phyloP scores from a whole-genome alignment of 768 basidiomycete species.

The Pisolithus albus region DNA sequence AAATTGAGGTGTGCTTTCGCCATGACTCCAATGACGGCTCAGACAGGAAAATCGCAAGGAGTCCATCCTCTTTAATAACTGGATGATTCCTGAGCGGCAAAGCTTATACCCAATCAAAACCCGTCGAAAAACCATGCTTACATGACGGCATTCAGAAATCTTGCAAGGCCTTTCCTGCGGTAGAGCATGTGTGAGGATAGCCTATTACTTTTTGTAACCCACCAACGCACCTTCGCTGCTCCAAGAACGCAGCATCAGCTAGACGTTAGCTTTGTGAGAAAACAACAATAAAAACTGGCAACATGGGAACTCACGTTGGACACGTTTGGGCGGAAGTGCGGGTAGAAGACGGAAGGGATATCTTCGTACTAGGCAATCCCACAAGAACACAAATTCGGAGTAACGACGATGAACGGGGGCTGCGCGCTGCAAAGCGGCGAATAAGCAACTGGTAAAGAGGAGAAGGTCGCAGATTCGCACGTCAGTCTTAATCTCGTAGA shows the following conservation, averaged over 20 bases:
- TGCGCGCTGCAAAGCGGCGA: conserved; percentile 40
- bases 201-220: not conserved
- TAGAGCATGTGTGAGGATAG: not conserved
- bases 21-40: conserved; percentile 82
- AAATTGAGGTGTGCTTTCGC: conserved; percentile 72
- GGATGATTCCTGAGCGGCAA: conserved; percentile 72
- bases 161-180: conserved; percentile 65
- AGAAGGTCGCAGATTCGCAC: conserved; percentile 37
- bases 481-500: conserved; percentile 76
- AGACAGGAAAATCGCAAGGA: conserved; percentile 73
- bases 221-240: conserved; percentile 67
- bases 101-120: not conserved
- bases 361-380: conserved; percentile 77
- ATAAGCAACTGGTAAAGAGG: conserved; percentile 4
- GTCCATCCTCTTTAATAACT: conserved; percentile 78
- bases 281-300: not conserved
- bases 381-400: conserved; percentile 87
- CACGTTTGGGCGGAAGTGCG: conserved; percentile 82
- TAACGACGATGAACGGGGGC: conserved; percentile 77
- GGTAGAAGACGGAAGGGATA: conserved; percentile 94
- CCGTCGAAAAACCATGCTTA: conserved; percentile 29
- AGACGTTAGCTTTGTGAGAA: conserved; percentile 6
- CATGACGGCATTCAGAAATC: conserved; percentile 77
- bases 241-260: conserved; percentile 88
- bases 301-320: conserved; percentile 60